phyloP scores from a whole-genome alignment of 306 rosid genomes.

The Citrullus amarus region DNA sequence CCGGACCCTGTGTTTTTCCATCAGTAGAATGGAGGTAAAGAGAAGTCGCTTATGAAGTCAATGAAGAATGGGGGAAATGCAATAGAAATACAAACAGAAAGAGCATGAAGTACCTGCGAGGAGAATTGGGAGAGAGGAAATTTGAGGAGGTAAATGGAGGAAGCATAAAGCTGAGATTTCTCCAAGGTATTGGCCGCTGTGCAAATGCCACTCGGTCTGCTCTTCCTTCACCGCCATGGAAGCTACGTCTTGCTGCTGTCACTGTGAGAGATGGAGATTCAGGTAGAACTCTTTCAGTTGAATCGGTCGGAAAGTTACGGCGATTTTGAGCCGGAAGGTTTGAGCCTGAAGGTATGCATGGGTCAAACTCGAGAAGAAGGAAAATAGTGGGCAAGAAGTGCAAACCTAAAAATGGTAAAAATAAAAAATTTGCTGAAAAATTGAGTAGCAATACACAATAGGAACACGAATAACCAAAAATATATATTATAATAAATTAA shows the following conservation, averaged over 20 bases:
- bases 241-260: background rate
- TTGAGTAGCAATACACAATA: too few relatives aligned
- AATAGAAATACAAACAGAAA: background rate
- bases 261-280: background rate
- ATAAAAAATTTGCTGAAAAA: too few relatives aligned
- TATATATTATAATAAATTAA: too few relatives aligned
- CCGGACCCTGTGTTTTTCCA: constrained; percentile 49
- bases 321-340: background rate
- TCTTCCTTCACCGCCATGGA: constrained; percentile 18
- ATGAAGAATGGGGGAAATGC: background rate
- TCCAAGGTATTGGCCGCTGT: constrained; percentile 62
- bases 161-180: constrained; percentile 87
- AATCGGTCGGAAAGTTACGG: background rate
- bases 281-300: background rate
- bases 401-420: background rate
- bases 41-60: background rate
- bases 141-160: constrained; percentile 42
- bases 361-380: background rate
- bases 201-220: constrained; percentile 34
- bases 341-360: background rate
- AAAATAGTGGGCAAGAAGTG: background rate
- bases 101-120: constrained; percentile 37
- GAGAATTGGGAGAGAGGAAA: constrained; percentile 50
- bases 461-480: too few relatives aligned
- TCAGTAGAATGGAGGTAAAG: background rate